phyloP scores from a whole-genome alignment of 2,329 filamentous ascomycete species.

The Sporothrix mexicana region DNA sequence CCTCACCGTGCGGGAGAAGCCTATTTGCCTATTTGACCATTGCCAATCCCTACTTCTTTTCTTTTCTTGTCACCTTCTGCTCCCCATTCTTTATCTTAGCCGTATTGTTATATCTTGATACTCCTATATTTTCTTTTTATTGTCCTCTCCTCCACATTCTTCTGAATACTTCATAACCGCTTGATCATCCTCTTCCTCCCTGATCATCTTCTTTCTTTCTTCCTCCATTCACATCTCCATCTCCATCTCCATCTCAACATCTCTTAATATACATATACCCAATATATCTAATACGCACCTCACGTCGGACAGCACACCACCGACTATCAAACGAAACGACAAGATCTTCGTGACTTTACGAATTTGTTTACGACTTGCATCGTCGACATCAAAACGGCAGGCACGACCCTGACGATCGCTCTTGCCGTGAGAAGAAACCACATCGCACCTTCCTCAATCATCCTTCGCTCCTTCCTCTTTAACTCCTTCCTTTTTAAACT shows the following conservation, averaged over 20 bases:
- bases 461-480: neutral
- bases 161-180: too few species aligned
- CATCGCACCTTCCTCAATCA: neutral
- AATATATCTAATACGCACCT: neutral
- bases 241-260: neutral
- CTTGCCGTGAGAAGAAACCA: neutral
- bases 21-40: conserved; percentile 41
- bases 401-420: conserved; percentile 23
- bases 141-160: neutral
- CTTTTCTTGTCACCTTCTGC: neutral
- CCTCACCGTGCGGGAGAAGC: conserved; percentile 12
- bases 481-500: neutral
- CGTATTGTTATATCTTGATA: neutral
- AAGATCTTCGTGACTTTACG: neutral
- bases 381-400: neutral
- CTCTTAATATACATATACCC: neutral
- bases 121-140: neutral
- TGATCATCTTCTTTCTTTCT: neutral
- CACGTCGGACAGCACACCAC: neutral
- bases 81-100: neutral
- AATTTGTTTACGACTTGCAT: neutral
- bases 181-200: neutral
- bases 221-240: neutral
- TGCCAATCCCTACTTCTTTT: conserved; percentile 41
- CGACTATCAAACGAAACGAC: neutral